Evolutionary conservation across 1,284 basidiomycete genomes (phyloP), one percentile per base, ranked within the genome.

Genomic region (Puccinia polysora): DNA sequence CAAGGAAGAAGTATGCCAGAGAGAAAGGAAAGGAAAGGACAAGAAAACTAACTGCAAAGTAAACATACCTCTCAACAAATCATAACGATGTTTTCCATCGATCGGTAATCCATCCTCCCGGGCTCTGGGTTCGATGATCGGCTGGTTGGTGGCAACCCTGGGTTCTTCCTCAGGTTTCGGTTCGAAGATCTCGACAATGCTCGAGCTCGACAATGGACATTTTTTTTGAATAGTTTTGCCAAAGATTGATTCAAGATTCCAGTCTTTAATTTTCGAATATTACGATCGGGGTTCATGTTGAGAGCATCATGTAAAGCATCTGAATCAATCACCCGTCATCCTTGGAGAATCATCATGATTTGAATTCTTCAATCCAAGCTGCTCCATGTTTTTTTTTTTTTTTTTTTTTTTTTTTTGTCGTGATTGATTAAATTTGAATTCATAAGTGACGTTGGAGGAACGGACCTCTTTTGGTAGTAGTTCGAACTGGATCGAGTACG

Each of bases 211-310:
- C 83, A 82, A 89, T 85, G 74, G 84, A 77, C 77, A 84, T 0
- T 77, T 58, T 5, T 71, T 81, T 4, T 86, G 83, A 49, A 95
- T 83, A 1, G 79, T 81, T 40, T 86, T 85, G 75, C 85, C 87
- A 79, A 93, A 95, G 5, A 94, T 77, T 32, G 84, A 85, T n/a
- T 81, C 78, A 63, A 94, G 83, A 2, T 88, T 88, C 86, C 90
- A 93, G 79, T 90, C 90, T 90, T 59, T 59, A 4, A 52, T 47
- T 23, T 36, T 0, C 34, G 63, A 32, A 23, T 53, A 67, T 5
- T 38, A 55, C 38, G 36, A 52, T 14, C 20, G 23, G 8, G 45
- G 25, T 7, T 18, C 6, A 30, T 50, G 47, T n/a, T n/a, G n/a
- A n/a, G n/a, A n/a, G n/a, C n/a, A n/a, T n/a, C n/a, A n/a, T n/a